phyloP scores from a whole-genome alignment of 768 basidiomycete species.

The Mycena chlorophos region DNA sequence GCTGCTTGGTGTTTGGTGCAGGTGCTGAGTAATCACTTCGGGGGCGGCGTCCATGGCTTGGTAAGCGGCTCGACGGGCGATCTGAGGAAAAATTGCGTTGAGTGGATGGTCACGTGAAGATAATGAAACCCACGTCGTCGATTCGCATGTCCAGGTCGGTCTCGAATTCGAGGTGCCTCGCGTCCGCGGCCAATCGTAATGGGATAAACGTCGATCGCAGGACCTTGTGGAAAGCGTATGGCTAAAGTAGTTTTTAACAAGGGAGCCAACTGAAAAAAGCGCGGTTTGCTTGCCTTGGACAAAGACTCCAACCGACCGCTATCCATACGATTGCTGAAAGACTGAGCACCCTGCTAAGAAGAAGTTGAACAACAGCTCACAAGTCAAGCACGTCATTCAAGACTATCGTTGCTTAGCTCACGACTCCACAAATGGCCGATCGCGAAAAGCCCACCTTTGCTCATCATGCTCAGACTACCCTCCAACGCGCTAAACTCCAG shows the following conservation, averaged over 20 bases:
- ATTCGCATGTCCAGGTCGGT: conserved; percentile 57
- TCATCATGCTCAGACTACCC: conserved; percentile 72
- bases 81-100: conserved; percentile 26
- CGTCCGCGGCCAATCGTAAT: conserved; percentile 54
- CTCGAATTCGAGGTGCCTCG: conserved; percentile 56
- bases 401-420: conserved; percentile 35
- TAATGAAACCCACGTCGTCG: conserved; percentile 42
- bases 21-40: conserved; percentile 30
- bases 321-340: conserved; percentile 62
- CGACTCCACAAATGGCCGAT: conserved; percentile 2
- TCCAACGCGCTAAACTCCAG: conserved; percentile 75
- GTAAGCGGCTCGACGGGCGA: conserved; percentile 48
- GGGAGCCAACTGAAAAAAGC: background rate
- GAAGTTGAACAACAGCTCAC: conserved; percentile 26
- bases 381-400: conserved; percentile 68
- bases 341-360: background rate
- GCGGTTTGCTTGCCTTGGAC: conserved; percentile 31
- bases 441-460: conserved; percentile 45
- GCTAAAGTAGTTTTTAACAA: conserved; percentile 35
- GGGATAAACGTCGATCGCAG: conserved; percentile 60
- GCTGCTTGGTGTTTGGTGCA: conserved; percentile 33
- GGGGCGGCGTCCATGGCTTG: conserved; percentile 43
- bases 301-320: conserved; percentile 65
- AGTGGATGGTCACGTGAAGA: background rate
- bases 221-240: conserved; percentile 63